Base-by-base conservation (phyloP, 1,139 yeast genomes). In the Yamadazyma spencermartinsiae region DNA sequence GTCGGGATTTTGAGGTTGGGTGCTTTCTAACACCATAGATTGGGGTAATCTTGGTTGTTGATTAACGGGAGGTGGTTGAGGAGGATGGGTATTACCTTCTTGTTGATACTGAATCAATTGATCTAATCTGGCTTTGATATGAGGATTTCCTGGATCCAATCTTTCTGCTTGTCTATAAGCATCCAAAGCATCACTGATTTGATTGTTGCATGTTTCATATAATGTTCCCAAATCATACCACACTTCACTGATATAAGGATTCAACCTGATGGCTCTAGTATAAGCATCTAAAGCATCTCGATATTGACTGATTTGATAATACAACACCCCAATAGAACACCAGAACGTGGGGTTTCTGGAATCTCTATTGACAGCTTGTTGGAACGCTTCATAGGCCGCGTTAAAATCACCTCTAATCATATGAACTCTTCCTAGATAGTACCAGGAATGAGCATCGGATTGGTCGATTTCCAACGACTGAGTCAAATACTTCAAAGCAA, bases 211-310 rank as follows among this genome's bases (percentile, higher is more conserved):
- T 23, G 97, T 88, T 66, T 92, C 98, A 63, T 92, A 92, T 36
- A 92, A 71, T 2, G 98, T 92, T 41, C 98, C 98, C 57, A 92
- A 76, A 65, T 92, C 98, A 63, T 92, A 92, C 98, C 98, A 92
- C 20, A 92, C 98, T 63, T 92, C 98, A 45, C 94, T 82, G 50
- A 92, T 86, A 67, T 89, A 89, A 13, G 98, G 98, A 55, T 92
- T 92, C 52, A 92, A 76, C 51, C 98, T 76, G 46, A 92, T 92
- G 11, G 98, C 98, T 43, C 98, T 74, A 6, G 98, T 89, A 65
- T 92, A 92, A 12, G 98, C 98, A 60, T 92, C 98, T 49, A 92
- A 74, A 4, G 98, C 98, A 60, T 92, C 98, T 41, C 96, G 78
- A 66, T 87, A 92, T 65, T 92, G 98, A 40, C 94, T 82, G 45